Evolutionary conservation across 495 filamentous ascomycete genomes (phyloP), one percentile per base, ranked within the genome.

Genomic region (Aspergillus mulundensis): DNA sequence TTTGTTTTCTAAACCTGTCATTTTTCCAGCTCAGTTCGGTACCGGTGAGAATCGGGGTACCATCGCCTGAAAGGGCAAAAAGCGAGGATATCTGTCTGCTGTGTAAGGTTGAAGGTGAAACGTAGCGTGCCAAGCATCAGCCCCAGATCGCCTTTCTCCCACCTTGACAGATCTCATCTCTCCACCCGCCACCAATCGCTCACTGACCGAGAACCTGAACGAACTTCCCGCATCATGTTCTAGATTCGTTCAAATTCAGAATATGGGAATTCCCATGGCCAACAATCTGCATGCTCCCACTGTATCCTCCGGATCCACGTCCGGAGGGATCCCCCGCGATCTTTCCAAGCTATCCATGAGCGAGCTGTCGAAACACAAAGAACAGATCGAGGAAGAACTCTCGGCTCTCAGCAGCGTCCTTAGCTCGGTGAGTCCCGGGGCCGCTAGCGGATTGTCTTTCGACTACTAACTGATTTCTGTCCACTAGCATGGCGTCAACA

Each of bases 401-500:
- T 87, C 84, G 58, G 89, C 90, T 18, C 77, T 97, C 3, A 84
- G 91, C 60, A 79, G 85, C 45, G 90, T 99, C 15, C 83, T 99
- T 12, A 87, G 88, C 50, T 96, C 92, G 58, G 94, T 97, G 65
- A 58, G 87, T 61, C 10, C 3, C 71, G 39, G 51, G 8, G 21
- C 50, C 28, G 12, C 10, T 20, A 11, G 53, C 7, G 25, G 19
- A 12, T 43, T 43, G 16, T 16, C n/a, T 50, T 1, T 11, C 12
- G 7, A 11, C 28, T 47, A 49, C 52, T 40, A 15, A 64, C 62
- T 53, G 63, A 53, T 67, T 44, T 24, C 18, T 21, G 49, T 14
- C n/a, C 34, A 5, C 61, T 58, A 96, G 94, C 94, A 97, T 71
- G 84, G 86, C 39, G 94, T 96, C 42, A 87, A 86, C 57, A 97